phyloP scores from a whole-genome alignment of 164 flowering plant species.

The Magnolia officinalis region DNA sequence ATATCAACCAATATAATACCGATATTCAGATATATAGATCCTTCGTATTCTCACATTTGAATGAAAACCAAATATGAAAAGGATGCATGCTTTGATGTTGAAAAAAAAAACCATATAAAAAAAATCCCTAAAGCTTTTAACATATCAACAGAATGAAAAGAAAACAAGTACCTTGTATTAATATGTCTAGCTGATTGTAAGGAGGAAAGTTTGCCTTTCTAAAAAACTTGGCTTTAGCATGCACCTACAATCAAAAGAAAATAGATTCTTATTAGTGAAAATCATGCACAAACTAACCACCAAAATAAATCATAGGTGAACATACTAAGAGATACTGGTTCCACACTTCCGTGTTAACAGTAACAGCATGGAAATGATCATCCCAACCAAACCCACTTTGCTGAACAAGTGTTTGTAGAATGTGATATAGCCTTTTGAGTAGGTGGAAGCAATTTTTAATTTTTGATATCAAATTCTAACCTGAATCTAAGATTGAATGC shows the following conservation, averaged over 20 bases:
- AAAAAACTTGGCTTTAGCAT: neutral
- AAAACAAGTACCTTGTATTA: neutral
- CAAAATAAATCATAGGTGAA: neutral
- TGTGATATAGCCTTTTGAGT: neutral
- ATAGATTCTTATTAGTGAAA: neutral
- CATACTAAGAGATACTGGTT: neutral
- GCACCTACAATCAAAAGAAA: neutral
- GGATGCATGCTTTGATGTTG: too few relatives aligned
- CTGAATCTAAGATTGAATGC: neutral
- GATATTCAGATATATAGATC: too few relatives aligned
- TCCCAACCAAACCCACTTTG: conserved; percentile 1
- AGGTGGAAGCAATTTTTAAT: neutral
- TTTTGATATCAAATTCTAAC: neutral
- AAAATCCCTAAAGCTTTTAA: too few relatives aligned
- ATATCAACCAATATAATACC: too few relatives aligned
- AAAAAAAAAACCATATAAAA: too few relatives aligned
- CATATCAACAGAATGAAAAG: too few relatives aligned
- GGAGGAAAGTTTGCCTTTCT: neutral
- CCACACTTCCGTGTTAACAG: neutral
- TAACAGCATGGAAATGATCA: neutral
- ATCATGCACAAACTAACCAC: neutral
- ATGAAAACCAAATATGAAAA: too few relatives aligned
- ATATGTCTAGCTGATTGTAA: neutral
- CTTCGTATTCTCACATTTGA: too few relatives aligned
- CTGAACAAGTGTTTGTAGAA: neutral